These are phyloP conservation scores for Talaromyces funiculosus DNA, from an alignment of 2,329 filamentous ascomycete species.

Conservation along the genomic window DNA sequence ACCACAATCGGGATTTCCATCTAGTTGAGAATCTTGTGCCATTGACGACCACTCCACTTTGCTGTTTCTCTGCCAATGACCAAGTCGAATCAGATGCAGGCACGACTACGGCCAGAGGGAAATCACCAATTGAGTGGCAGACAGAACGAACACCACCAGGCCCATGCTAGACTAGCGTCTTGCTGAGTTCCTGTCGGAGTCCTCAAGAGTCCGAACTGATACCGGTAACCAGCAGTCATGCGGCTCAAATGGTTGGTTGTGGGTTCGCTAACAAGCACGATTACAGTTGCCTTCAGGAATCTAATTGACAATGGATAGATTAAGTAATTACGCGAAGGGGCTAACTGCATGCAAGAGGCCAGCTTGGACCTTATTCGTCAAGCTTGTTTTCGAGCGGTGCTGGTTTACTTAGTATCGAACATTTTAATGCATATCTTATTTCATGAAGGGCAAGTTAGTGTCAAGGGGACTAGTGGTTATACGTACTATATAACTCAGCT, in stretches of 20 bases:
- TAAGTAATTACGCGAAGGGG: background rate
- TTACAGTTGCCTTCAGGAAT: background rate
- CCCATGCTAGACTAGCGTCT: background rate
- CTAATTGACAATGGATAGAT: background rate
- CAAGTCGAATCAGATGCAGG: background rate
- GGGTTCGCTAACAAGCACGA: background rate
- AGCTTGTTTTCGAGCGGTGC: background rate
- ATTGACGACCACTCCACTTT: background rate
- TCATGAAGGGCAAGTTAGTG: background rate
- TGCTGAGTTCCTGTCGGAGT: background rate
- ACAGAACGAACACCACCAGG: background rate
- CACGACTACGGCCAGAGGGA: background rate
- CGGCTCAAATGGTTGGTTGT: slow-evolving; percentile 6
- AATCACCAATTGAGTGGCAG: background rate
- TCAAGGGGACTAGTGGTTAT: background rate
- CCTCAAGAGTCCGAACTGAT: background rate
- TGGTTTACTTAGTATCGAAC: background rate
- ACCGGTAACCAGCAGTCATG: background rate
- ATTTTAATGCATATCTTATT: background rate
- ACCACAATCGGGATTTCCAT: background rate
- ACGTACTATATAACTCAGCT: background rate
- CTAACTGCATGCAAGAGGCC: background rate
- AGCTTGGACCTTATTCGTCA: background rate
- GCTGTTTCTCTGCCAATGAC: background rate
- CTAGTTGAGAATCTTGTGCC: background rate